Base-by-base conservation (phyloP, 441 rosid genomes). In the Melastoma candidum region DNA sequence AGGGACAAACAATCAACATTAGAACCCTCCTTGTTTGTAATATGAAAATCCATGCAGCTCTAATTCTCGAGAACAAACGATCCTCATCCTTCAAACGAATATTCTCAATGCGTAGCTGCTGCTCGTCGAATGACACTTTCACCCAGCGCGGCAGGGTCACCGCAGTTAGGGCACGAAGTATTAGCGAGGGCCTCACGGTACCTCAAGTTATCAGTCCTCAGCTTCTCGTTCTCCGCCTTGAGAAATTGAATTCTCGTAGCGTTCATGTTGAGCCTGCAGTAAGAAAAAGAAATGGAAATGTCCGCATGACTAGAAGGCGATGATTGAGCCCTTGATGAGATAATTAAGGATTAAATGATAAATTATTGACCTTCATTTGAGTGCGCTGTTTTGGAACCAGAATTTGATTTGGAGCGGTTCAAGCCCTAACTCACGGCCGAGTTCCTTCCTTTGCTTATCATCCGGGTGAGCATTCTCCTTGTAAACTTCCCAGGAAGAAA, bases 381-480 rank as follows among this genome's bases (percentile, higher is more conserved):
- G 98, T 92, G 56, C 95, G 95, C 69, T 92, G 80, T 92, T 92
- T 62, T 92, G 95, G 80, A 85, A 85, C 97, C 98, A 88, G 55
- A 85, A 92, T 51, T 92, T 92, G 76, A 92, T 78, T 62, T 92
- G 98, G 71, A 81, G 71, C 46, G 84, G 92, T 56, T 80, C 84
- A 36, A 92, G 53, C 69, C 83, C 97, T 79, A 92, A 69, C 56
- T 85, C 84, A n/a, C 79, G 72, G 70, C 94, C 73, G 1, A 92
- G 75, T 11, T 78, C 86, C 56, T 81, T 88, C 73, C 97, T 77
- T 61, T 88, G 98, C 70, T 84, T 88, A 65, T 85, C 98, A 69
- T 92, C 97, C 12, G 98, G 98, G 57, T 92, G 98, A 0, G 95
- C 95, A 65, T 86, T 85, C 68, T 82, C 88, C 29, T 76, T 84